These are phyloP conservation scores for Colletotrichum theobromicola DNA, from an alignment of 2,329 filamentous ascomycete species.

Conservation along the genomic window DNA sequence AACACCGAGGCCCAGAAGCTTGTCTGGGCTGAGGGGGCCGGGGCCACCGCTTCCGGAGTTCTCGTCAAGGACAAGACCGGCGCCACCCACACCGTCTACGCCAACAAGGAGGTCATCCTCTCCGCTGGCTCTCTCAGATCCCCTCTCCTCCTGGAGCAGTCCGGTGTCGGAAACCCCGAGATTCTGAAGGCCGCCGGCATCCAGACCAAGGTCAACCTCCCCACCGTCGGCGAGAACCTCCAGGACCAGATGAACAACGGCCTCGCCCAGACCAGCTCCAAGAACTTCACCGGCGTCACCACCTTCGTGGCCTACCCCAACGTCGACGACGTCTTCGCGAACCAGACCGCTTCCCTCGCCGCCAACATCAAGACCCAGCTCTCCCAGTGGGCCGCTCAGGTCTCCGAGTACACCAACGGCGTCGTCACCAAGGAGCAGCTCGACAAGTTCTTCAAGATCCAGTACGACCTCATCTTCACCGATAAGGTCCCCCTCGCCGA, in stretches of 20 bases:
- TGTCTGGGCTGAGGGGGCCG: background rate
- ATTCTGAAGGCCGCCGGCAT: slow-evolving; percentile 48
- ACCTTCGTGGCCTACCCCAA: background rate
- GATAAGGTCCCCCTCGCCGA: slow-evolving; percentile 51
- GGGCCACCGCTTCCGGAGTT: background rate
- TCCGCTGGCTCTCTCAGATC: slow-evolving; percentile 55
- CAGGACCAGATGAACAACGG: slow-evolving; percentile 51
- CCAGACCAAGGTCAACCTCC: slow-evolving; percentile 45
- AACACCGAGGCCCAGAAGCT: slow-evolving; percentile 12
- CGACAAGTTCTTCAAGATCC: slow-evolving; percentile 44
- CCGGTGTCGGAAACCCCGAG: slow-evolving; percentile 52
- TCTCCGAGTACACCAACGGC: slow-evolving; percentile 10
- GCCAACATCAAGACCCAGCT: background rate
- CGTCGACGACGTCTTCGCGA: slow-evolving; percentile 4
- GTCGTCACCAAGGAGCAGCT: slow-evolving; percentile 27
- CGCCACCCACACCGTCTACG: slow-evolving; percentile 35
- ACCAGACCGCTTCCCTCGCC: slow-evolving; percentile 26
- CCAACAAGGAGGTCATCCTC: slow-evolving; percentile 51
- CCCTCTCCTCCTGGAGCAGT: slow-evolving; percentile 57
- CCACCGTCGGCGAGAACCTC: slow-evolving; percentile 58
- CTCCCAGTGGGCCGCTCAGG: slow-evolving; percentile 1
- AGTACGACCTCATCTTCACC: slow-evolving; percentile 54
- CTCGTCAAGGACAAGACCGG: slow-evolving; percentile 29
- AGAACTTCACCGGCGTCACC: slow-evolving; percentile 1
- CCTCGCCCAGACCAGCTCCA: slow-evolving; percentile 28